These are phyloP conservation scores for Thuidium tamariscinum DNA, from an alignment of 225 moss, liverwort and hornwort genomes.

Conservation along the genomic window DNA sequence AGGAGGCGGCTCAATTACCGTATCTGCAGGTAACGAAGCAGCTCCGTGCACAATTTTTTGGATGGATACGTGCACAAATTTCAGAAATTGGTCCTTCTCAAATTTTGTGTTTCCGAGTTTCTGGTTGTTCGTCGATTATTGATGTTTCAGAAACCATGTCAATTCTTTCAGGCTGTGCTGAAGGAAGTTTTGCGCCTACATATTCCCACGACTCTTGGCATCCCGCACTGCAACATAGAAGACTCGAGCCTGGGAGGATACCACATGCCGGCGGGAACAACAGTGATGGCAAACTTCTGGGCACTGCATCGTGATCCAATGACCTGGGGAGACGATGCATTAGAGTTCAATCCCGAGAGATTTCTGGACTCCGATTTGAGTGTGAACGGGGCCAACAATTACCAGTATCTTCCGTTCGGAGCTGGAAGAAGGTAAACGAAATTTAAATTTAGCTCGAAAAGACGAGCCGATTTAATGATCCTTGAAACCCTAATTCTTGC, in stretches of 20 bases:
- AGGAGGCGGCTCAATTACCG: conserved; percentile 1
- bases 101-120: not conserved
- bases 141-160: not conserved
- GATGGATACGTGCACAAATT: not conserved
- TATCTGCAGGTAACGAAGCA: conserved; percentile 7
- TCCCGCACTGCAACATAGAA: conserved; percentile 38
- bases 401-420: conserved; percentile 6
- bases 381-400: not conserved
- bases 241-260: conserved; percentile 16
- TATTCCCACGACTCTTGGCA: conserved; percentile 20
- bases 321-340: conserved; percentile 27
- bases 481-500: not conserved
- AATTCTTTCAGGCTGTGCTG: conserved; percentile 18
- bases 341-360: conserved; percentile 28
- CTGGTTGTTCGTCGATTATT: not conserved
- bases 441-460: not conserved
- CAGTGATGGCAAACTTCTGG: conserved; percentile 34
- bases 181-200: conserved; percentile 51
- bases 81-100: too few species aligned
- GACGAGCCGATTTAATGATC: not conserved
- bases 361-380: conserved; percentile 2
- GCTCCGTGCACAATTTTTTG: not conserved
- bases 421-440: conserved; percentile 12
- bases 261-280: conserved; percentile 37
- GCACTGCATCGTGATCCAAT: conserved; percentile 38